A percentile compares a stretch with the other conserved stretches of the same genome.
phyloP scores from a whole-genome alignment of 257 asterid genomes.

The Gardenia jasminoides region DNA sequence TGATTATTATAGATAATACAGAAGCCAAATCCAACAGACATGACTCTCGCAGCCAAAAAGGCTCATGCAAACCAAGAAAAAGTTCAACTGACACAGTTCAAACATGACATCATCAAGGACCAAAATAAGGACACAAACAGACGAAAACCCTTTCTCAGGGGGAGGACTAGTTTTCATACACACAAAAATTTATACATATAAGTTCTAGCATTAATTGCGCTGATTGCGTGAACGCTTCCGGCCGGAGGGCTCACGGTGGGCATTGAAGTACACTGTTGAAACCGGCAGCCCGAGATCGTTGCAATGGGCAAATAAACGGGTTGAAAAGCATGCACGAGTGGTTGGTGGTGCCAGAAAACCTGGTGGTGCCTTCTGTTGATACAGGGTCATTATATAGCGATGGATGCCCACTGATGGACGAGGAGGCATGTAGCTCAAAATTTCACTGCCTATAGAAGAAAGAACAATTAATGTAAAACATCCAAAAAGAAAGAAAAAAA shows the following conservation, averaged over 20 bases:
- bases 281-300: constrained; percentile 50
- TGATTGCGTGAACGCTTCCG: constrained; percentile 34
- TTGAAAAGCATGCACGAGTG: constrained; percentile 42
- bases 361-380: constrained; percentile 29
- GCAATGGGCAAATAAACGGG: constrained; percentile 46
- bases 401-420: constrained; percentile 58
- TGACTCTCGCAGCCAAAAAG: too few species aligned
- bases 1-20: too few species aligned
- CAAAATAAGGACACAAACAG: too few species aligned
- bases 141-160: too few species aligned
- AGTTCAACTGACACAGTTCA: too few species aligned
- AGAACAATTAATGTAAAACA: neutral
- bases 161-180: too few species aligned
- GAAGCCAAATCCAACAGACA: too few species aligned
- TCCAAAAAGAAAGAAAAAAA: too few species aligned
- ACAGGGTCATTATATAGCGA: constrained; percentile 52
- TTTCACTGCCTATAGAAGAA: constrained; percentile 41
- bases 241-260: constrained; percentile 48
- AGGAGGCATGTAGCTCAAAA: constrained; percentile 40
- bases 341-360: constrained; percentile 25
- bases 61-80: too few species aligned
- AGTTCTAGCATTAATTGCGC: too few species aligned
- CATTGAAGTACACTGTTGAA: constrained; percentile 62
- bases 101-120: too few species aligned
- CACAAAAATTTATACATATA: too few species aligned